phyloP scores from a whole-genome alignment of 441 rosid genomes.

The Sinapis alba region DNA sequence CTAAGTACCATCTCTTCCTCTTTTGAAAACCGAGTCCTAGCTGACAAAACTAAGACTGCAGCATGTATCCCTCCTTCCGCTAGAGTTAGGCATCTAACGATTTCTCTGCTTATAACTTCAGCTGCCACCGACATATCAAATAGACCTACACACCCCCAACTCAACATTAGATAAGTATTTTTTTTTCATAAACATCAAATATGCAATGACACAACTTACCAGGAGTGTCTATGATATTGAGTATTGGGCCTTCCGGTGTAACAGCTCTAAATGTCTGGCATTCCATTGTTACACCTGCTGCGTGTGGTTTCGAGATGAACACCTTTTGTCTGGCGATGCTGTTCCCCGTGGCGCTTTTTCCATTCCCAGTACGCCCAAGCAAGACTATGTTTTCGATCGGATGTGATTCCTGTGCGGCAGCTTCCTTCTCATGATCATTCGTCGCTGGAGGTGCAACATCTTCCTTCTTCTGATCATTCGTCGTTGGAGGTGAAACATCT shows the following conservation, averaged over 20 bases:
- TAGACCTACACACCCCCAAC: constrained; percentile 13
- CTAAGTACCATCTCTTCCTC: constrained; percentile 23
- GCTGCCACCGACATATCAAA: constrained; percentile 4
- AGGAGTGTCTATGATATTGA: constrained; percentile 28
- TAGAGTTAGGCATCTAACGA: not conserved
- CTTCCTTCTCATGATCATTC: not conserved
- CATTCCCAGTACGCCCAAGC: not conserved
- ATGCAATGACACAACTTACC: not conserved
- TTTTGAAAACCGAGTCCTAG: not conserved
- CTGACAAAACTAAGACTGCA: constrained; percentile 22
- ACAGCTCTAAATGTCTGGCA: not conserved
- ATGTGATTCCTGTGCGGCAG: too few relatives aligned
- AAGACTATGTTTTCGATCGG: not conserved
- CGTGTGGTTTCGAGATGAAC: not conserved
- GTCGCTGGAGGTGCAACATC: too few relatives aligned
- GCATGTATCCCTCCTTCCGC: constrained; percentile 24
- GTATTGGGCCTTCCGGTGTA: not conserved
- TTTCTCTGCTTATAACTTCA: constrained; percentile 9
- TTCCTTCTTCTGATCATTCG: not conserved
- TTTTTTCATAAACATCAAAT: not conserved
- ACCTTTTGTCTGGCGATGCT: not conserved
- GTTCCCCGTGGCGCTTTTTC: constrained; percentile 12
- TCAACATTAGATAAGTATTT: not conserved
- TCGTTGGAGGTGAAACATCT: not conserved
- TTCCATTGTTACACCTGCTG: not conserved